phyloP scores from a whole-genome alignment of 495 filamentous ascomycete species.

The Neurospora tetrasperma region DNA sequence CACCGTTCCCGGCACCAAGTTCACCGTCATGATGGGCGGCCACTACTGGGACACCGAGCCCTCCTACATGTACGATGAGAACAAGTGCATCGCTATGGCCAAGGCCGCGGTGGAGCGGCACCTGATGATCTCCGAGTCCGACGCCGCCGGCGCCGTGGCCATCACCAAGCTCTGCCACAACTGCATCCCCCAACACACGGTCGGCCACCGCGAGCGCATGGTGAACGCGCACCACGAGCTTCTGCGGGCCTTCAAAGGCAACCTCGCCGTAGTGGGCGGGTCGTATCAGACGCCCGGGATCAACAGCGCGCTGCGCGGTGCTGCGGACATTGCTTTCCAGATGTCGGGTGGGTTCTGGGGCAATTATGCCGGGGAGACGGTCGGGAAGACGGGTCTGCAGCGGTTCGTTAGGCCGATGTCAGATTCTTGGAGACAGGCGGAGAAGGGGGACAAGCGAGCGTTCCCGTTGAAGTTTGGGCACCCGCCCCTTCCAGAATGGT shows the following conservation, averaged over 20 bases:
- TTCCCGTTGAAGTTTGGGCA: background rate
- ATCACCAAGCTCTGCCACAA: slow-evolving; percentile 55
- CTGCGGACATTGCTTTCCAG: slow-evolving; percentile 23
- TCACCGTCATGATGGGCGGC: slow-evolving; percentile 93
- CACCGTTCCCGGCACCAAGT: slow-evolving; percentile 61
- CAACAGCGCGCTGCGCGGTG: slow-evolving; percentile 29
- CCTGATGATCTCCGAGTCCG: slow-evolving; percentile 45
- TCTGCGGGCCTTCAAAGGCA: slow-evolving; percentile 45
- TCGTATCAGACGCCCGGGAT: slow-evolving; percentile 51
- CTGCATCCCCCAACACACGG: slow-evolving; percentile 82
- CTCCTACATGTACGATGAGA: slow-evolving; percentile 46
- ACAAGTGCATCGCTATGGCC: slow-evolving; percentile 58
- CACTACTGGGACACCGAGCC: slow-evolving; percentile 69
- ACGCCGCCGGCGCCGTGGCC: slow-evolving; percentile 42
- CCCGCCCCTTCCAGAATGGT: background rate
- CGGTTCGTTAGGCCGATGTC: slow-evolving; percentile 10
- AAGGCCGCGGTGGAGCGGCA: slow-evolving; percentile 58
- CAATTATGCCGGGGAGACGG: background rate
- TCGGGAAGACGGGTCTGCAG: slow-evolving; percentile 28
- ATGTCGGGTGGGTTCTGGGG: slow-evolving; percentile 9
- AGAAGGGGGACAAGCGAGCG: background rate
- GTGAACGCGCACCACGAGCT: slow-evolving; percentile 45
- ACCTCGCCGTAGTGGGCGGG: slow-evolving; percentile 65
- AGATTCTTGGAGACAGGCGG: background rate
- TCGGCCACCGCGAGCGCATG: slow-evolving; percentile 64